These are phyloP conservation scores for Colletotrichum sp. DNA, from an alignment of 2,329 filamentous ascomycete genomes.

Conservation along the genomic window DNA sequence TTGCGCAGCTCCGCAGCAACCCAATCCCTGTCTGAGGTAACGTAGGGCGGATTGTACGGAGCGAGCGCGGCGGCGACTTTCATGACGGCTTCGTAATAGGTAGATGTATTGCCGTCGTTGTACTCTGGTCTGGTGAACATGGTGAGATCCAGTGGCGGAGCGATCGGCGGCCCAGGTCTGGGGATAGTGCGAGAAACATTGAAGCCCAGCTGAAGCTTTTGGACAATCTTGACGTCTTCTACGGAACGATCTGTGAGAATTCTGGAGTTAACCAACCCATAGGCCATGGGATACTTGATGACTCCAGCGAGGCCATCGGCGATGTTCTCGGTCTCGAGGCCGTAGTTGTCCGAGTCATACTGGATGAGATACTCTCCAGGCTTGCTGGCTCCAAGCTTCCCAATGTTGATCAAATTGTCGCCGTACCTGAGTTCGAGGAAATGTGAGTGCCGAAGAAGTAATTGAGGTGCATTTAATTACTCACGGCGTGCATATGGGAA, in stretches of 20 bases:
- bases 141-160: background rate
- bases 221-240: background rate
- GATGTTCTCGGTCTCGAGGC: background rate
- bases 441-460: rapidly evolving
- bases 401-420: background rate
- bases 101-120: background rate
- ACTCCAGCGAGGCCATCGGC: background rate
- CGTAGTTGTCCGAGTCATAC: background rate
- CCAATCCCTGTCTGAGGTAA: background rate
- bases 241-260: background rate
- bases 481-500: background rate
- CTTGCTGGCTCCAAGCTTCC: background rate
- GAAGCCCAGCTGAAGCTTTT: background rate
- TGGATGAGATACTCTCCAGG: background rate
- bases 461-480: rapidly evolving
- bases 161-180: background rate
- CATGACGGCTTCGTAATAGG: background rate
- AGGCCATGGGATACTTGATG: background rate
- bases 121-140: background rate
- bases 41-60: background rate
- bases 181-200: background rate
- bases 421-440: background rate
- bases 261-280: background rate
- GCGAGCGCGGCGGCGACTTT: background rate
- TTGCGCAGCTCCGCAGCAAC: background rate